Evolutionary conservation across 768 basidiomycete genomes (phyloP), one percentile per base, ranked within the genome.

Genomic region (Crassisporium funariophilum): DNA sequence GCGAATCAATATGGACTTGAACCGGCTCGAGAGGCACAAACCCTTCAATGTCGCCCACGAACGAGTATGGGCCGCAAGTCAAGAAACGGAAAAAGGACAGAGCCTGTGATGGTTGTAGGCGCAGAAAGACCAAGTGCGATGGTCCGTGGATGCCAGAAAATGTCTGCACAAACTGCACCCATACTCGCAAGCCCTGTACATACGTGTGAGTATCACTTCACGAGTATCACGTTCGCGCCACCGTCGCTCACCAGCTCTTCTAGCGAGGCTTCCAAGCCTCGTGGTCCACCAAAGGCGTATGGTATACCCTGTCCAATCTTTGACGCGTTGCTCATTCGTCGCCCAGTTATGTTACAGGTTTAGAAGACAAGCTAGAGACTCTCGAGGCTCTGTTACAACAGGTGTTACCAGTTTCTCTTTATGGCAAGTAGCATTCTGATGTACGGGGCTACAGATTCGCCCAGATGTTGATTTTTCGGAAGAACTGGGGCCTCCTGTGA

Each of bases 251-350:
- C 27, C 27, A n/a, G n/a, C n/a, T n/a, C 45, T 35, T 27, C 10
- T 43, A 84, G 82, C n/a, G 83, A 84, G 60, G 71, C 70, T 2
- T 84, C 84, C 4, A 79, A 80, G 52, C 83, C 83, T 47, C 74
- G 84, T 44, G 82, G 82, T 0, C 84, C 84, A 17, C 79, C 84
- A 4, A 86, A 86, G 66, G 82, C 79, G 81, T 86, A 41, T 15
- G 35, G 27, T 36, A 19, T 23, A 21, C 29, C 23, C 40, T 12
- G 41, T 22, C n/a, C 27, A 21, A 24, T 9, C 20, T 44, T 15
- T 17, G n/a, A 2, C 24, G n/a, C n/a, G n/a, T 13, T 33, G 34
- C 17, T 24, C 15, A 43, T 23, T 20, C 45, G 11, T 38, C 35
- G 16, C 15, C 36, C 49, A 84, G 81, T 23, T 83, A 84, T 65